Conservation (phyloP, 768 basidiomycete species). For the Boletus subparvulus region DNA sequence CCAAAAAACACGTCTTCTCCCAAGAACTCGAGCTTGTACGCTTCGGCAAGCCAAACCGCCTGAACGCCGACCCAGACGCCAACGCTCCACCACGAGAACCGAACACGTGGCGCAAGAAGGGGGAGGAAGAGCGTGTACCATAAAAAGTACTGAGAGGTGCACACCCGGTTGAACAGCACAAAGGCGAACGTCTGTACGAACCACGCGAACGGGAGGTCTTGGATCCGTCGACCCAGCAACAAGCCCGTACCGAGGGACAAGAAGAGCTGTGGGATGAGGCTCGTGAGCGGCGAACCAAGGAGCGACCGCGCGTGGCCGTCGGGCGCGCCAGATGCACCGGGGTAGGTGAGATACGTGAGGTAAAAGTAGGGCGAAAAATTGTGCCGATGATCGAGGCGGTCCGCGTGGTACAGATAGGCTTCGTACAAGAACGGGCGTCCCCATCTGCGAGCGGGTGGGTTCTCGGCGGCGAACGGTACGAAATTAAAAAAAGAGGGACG, state of each 20-base stretch:
- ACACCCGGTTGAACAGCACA: slow-evolving; percentile 98
- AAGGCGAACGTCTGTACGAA: slow-evolving; percentile 89
- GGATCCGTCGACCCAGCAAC: slow-evolving; percentile 55
- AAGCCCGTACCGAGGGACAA: slow-evolving; percentile 73
- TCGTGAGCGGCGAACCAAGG: slow-evolving; percentile 71
- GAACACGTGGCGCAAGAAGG: slow-evolving; percentile 67
- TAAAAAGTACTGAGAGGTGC: slow-evolving; percentile 97
- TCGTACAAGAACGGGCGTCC: slow-evolving; percentile 89
- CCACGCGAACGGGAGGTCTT: slow-evolving; percentile 79
- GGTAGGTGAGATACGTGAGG: slow-evolving; percentile 85
- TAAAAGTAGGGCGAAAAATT: slow-evolving; percentile 99
- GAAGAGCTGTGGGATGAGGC: slow-evolving; percentile 81
- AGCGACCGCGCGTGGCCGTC: slow-evolving; percentile 23
- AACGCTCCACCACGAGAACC: slow-evolving; percentile 47
- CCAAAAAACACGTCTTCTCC: slow-evolving; percentile 68
- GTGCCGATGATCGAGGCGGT: slow-evolving; percentile 92
- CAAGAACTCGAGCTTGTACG: slow-evolving; percentile 87
- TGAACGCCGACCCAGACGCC: slow-evolving; percentile 76
- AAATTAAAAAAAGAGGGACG: slow-evolving; percentile 33
- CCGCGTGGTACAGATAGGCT: slow-evolving; percentile 90
- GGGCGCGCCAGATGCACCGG: slow-evolving; percentile 32
- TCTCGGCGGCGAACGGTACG: not conserved
- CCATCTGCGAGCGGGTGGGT: slow-evolving; percentile 60
- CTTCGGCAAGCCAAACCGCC: slow-evolving; percentile 87
- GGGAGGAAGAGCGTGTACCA: slow-evolving; percentile 95